A percentile compares a stretch with the other conserved stretches of the same genome.
Evolutionary conservation across 2,329 filamentous ascomycete genomes (phyloP).

Genomic region (Aspergillus latus): DNA sequence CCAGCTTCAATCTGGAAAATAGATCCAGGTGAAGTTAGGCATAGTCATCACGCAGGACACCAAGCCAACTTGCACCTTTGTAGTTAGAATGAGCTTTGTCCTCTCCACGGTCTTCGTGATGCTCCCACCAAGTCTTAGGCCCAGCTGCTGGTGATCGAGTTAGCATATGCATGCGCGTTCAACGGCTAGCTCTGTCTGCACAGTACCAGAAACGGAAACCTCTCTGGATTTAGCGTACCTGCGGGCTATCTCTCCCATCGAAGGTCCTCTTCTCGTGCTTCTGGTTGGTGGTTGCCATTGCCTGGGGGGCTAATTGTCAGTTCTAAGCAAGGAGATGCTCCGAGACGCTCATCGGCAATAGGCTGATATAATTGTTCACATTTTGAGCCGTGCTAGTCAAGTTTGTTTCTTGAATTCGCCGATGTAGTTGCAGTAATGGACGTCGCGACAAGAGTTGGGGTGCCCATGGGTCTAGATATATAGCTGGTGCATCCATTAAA

Average conservation of each 20-base stretch:
- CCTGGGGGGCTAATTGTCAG: not conserved
- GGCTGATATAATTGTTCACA: no score
- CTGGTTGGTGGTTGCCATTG: not conserved
- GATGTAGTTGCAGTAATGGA: no score
- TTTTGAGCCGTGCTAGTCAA: no score
- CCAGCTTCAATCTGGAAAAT: not conserved
- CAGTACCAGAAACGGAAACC: not conserved
- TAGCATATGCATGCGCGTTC: conserved; percentile 2
- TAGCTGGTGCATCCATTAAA: no score
- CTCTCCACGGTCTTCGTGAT: not conserved
- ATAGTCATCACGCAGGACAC: not conserved
- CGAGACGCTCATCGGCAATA: no score
- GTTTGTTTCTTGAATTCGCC: no score
- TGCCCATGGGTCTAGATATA: no score
- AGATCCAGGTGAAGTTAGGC: not conserved
- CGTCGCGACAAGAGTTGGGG: no score
- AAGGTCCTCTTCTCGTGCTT: not conserved
- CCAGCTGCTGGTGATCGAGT: not conserved
- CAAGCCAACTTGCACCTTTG: not conserved
- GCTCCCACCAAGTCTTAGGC: not conserved
- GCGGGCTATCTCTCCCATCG: not conserved
- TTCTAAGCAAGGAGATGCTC: not conserved
- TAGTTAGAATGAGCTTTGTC: not conserved
- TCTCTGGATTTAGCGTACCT: not conserved
- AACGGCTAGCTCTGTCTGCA: conserved; percentile 2